Evolutionary conservation across 345 rosid species (phyloP), one percentile per base, ranked within the genome.

Genomic region (Eucalyptus melliodora): DNA sequence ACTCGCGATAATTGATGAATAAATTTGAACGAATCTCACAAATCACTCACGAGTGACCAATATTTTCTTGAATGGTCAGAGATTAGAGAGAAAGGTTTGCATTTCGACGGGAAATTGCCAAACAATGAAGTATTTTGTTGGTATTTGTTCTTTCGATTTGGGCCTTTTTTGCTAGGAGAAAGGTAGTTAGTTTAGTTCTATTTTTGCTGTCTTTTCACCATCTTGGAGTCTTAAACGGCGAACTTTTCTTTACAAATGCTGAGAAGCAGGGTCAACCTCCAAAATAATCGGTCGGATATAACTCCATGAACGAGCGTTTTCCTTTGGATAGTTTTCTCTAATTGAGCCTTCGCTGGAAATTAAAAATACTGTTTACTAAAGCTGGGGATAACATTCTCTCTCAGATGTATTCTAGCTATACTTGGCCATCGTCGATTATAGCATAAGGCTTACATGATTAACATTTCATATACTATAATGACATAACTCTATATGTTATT

Each of bases 21-120:
- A 0, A n/a, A 65, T 65, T 65, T 56, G 30, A 19, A 53, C 0
- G 59, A 53, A 53, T 53, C 59, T 4, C 4, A 62, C 2, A 1
- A 3, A 17, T n/a, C 40, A n/a, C 40, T n/a, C 3, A 65, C 2
- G 40, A n/a, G 77, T n/a, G 5, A 67, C 40, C 77, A 8, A 67
- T n/a, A 67, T 8, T 67, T 67, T n/a, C 21, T 67, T 31, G 11
- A n/a, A 67, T 15, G 23, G 40, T 31, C 6, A 31, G 11, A 30
- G 34, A 62, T 62, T 1, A 62, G 72, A 30, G 72, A 14, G 72
- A 30, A 62, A 9, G 37, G 77, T 65, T 65, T n/a, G 37, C 77
- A n/a, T 65, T 4, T 30, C 17, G 21, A 65, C 1, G 37, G 37
- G 77, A n/a, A 65, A 65, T 0, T 0, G 77, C 40, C 40, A 65